Conservation (phyloP, 1,284 basidiomycete species). For the Leccinum colubrinum region DNA sequence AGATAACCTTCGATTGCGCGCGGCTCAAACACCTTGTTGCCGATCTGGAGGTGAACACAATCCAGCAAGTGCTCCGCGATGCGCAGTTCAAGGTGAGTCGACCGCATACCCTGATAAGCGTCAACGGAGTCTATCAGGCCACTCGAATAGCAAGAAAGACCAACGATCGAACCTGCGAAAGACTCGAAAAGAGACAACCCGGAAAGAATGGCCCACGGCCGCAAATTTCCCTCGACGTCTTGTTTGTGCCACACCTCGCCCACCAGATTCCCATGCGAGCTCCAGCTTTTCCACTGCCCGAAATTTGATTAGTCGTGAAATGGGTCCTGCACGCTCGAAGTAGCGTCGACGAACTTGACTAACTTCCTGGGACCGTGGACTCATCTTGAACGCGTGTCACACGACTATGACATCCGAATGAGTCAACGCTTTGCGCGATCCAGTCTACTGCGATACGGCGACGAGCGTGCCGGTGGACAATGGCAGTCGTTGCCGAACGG, state of each 20-base stretch:
- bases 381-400: no score
- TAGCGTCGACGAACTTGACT: no score
- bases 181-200: slow-evolving; percentile 56
- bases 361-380: no score
- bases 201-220: slow-evolving; percentile 72
- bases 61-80: slow-evolving; percentile 64
- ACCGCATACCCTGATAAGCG: slow-evolving; percentile 42
- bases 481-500: no score
- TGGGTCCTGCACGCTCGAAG: no score
- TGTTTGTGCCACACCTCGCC: slow-evolving; percentile 68
- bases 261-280: slow-evolving; percentile 74
- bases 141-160: not conserved
- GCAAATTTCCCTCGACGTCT: slow-evolving; percentile 59
- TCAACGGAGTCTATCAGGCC: slow-evolving; percentile 10
- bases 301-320: no score
- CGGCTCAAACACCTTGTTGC: slow-evolving; percentile 62
- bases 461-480: no score
- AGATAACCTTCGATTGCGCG: slow-evolving; percentile 79
- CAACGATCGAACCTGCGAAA: slow-evolving; percentile 45
- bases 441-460: no score
- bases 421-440: no score
- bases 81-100: slow-evolving; percentile 70
- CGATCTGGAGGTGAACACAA: slow-evolving; percentile 52
- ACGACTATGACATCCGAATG: no score
- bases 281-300: slow-evolving; percentile 57